These are phyloP conservation scores for Chlorella sp. DNA, from an alignment of 139 green algal species.

Conservation along the genomic window DNA sequence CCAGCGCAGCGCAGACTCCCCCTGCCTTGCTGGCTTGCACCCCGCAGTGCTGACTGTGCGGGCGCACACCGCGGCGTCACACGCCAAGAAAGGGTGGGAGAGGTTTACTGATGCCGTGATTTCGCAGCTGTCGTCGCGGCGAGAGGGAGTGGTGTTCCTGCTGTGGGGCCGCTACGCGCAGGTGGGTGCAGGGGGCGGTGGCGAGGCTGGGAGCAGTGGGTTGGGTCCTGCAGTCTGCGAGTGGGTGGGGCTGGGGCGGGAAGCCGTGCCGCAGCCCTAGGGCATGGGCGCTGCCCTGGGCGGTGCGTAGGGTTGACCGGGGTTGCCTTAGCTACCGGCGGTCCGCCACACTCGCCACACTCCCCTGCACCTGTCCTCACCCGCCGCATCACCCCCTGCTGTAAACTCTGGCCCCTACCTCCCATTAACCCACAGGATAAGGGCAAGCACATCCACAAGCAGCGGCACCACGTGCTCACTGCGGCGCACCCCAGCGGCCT, in stretches of 20 bases:
- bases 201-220: no score
- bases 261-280: no score
- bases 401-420: no score
- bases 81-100: constrained; percentile 94
- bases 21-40: no score
- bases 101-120: constrained; percentile 90
- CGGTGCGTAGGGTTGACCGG: no score
- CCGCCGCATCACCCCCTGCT: no score
- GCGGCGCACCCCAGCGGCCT: constrained; percentile 76
- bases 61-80: constrained; percentile 80
- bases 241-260: no score
- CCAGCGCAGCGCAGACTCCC: no score
- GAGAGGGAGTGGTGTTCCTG: constrained; percentile 86
- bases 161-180: constrained; percentile 89
- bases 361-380: background rate
- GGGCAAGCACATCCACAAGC: constrained; percentile 57
- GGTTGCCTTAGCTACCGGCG: background rate
- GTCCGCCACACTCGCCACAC: background rate
- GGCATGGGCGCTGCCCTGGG: no score
- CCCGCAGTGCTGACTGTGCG: constrained; percentile 84
- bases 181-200: constrained; percentile 20
- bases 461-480: constrained; percentile 76
- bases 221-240: no score
- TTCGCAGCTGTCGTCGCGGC: constrained; percentile 60
- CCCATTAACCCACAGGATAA: constrained; percentile 45